These are phyloP conservation scores for Ogataea salicorniae DNA, from an alignment of 805 yeast genomes.

Conservation along the genomic window DNA sequence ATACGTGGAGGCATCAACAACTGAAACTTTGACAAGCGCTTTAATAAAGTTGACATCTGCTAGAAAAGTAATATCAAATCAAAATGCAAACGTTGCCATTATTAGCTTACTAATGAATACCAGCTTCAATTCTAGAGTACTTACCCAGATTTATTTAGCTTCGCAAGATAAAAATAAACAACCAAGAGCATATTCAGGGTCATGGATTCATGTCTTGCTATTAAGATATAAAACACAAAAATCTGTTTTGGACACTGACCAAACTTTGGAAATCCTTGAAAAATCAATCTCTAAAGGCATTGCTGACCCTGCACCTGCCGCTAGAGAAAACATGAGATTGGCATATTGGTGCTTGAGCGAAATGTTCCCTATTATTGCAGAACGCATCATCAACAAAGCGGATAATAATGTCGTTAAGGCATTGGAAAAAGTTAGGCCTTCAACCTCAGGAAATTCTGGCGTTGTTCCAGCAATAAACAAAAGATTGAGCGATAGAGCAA, in stretches of 20 bases:
- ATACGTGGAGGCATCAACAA: conserved; percentile 38
- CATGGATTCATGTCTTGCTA: conserved; percentile 63
- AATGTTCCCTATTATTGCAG: conserved; percentile 50
- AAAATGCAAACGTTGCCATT: conserved; percentile 49
- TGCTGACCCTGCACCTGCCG: conserved; percentile 74
- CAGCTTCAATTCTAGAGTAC: conserved; percentile 46
- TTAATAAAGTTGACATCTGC: conserved; percentile 51
- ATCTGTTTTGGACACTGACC: conserved; percentile 24
- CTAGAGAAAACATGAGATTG: conserved; percentile 67
- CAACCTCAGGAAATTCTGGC: conserved; percentile 13
- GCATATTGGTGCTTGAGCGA: conserved; percentile 67
- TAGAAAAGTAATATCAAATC: conserved; percentile 60
- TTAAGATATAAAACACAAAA: conserved; percentile 42
- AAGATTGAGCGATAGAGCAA: conserved; percentile 33
- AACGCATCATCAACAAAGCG: conserved; percentile 30
- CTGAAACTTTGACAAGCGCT: conserved; percentile 45
- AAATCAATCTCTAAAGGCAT: conserved; percentile 56
- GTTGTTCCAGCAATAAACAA: background rate
- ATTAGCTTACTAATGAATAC: conserved; percentile 52
- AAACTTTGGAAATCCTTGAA: conserved; percentile 40
- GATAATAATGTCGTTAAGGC: conserved; percentile 51
- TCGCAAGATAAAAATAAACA: conserved; percentile 65
- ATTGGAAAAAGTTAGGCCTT: conserved; percentile 55
- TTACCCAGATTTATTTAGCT: conserved; percentile 45
- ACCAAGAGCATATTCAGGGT: conserved; percentile 64